These are phyloP conservation scores for Colletotrichum sp. DNA, from an alignment of 2,329 filamentous ascomycete species.

Conservation along the genomic window DNA sequence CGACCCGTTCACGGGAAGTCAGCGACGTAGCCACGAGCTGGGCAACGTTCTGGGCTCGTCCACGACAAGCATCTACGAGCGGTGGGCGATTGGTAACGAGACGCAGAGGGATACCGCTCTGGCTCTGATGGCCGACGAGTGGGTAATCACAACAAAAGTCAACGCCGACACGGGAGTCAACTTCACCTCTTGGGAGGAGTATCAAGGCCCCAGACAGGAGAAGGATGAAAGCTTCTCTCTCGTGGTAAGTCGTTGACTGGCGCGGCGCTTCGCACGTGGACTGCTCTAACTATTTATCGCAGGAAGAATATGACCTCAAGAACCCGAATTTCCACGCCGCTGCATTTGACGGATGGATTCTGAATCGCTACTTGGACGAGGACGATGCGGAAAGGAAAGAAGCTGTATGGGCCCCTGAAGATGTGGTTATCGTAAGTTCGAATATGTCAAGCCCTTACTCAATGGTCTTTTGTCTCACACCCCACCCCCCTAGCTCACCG, in stretches of 20 bases:
- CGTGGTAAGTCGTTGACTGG: neutral
- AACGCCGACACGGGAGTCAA: neutral
- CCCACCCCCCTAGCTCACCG: constrained; percentile 38
- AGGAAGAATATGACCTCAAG: constrained; percentile 6
- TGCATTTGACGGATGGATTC: constrained; percentile 2
- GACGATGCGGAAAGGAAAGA: neutral
- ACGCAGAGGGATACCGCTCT: neutral
- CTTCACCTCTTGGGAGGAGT: constrained; percentile 5
- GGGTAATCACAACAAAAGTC: neutral
- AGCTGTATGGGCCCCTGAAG: neutral
- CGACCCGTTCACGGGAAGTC: neutral
- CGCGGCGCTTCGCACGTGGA: neutral
- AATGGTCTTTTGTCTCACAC: neutral
- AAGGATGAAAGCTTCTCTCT: neutral
- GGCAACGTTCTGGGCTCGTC: constrained; percentile 1
- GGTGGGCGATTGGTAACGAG: neutral
- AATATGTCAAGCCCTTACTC: neutral
- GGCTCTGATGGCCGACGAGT: neutral
- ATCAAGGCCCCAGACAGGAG: neutral
- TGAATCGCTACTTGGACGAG: neutral
- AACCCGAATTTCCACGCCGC: neutral
- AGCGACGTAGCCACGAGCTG: neutral
- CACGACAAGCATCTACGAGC: neutral
- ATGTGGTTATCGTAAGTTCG: constrained; percentile 3
- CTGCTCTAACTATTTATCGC: neutral